Conservation (phyloP, 345 rosid species). For the Eucalyptus curtisii region DNA sequence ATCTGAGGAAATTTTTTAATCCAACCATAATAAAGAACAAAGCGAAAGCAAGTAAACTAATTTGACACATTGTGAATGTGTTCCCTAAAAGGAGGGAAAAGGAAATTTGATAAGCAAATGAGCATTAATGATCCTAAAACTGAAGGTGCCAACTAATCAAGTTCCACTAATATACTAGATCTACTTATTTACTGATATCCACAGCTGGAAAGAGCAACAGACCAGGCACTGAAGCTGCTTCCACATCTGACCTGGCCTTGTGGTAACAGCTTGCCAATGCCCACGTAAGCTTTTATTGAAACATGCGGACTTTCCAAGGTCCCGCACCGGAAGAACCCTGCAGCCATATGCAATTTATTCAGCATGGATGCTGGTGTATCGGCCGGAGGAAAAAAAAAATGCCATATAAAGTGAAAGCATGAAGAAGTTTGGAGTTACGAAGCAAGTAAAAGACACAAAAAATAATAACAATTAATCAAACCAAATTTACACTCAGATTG, state of each 20-base stretch:
- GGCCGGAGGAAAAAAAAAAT: background rate
- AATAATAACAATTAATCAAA: background rate
- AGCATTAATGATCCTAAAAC: background rate
- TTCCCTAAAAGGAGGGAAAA: background rate
- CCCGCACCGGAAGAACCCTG: background rate
- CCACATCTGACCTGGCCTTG: background rate
- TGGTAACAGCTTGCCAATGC: background rate
- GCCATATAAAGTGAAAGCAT: background rate
- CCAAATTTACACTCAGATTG: background rate
- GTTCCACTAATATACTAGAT: background rate
- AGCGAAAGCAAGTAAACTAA: background rate
- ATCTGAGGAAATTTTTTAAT: background rate
- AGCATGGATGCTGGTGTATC: background rate
- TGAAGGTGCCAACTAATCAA: background rate
- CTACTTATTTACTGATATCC: background rate
- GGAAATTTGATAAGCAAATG: background rate
- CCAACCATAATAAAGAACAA: background rate
- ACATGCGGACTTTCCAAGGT: background rate
- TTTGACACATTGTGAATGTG: background rate
- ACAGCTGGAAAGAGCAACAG: background rate
- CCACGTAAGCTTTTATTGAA: background rate
- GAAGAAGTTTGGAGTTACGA: background rate
- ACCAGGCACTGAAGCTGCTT: background rate
- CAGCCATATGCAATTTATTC: background rate
- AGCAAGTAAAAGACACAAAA: background rate